phyloP scores from a whole-genome alignment of 805 yeast species.

The Starmerella tilneyi region DNA sequence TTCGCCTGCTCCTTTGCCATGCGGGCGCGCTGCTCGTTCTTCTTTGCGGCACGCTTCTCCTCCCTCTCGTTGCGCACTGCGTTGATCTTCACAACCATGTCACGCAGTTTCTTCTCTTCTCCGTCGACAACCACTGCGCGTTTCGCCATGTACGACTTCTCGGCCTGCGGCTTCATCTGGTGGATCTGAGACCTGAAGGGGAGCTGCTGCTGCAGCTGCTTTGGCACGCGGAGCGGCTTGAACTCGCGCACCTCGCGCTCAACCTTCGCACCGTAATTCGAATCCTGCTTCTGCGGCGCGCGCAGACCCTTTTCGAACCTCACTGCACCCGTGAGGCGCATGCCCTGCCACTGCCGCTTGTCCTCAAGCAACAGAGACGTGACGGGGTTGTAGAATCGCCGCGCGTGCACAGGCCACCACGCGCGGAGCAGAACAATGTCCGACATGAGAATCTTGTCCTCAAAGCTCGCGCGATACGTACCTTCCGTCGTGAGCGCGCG shows the following conservation, averaged over 20 bases:
- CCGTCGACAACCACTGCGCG: conserved; percentile 90
- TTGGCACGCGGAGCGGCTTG: conserved; percentile 82
- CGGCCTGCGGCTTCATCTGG: conserved; percentile 71
- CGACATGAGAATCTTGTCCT: conserved; percentile 75
- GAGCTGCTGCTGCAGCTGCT: conserved; percentile 56
- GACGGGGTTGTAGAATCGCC: conserved; percentile 90
- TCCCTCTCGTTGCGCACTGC: conserved; percentile 82
- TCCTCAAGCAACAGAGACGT: conserved; percentile 70
- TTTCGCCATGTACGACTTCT: conserved; percentile 70
- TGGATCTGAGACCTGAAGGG: conserved; percentile 91
- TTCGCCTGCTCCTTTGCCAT: conserved; percentile 68
- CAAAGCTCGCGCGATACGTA: conserved; percentile 90
- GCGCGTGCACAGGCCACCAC: conserved; percentile 91
- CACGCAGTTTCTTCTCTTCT: conserved; percentile 87
- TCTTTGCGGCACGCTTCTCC: conserved; percentile 59
- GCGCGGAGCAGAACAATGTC: conserved; percentile 85
- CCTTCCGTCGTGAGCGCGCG: conserved; percentile 91
- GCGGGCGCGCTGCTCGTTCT: conserved; percentile 63
- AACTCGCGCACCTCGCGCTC: conserved; percentile 78
- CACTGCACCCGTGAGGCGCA: conserved; percentile 89
- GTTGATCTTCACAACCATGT: conserved; percentile 74
- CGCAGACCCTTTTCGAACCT: conserved; percentile 62
- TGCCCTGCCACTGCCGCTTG: conserved; percentile 88
- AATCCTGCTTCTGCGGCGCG: conserved; percentile 49
- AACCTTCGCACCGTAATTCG: conserved; percentile 49